Evolutionary conservation across 768 basidiomycete species (phyloP).

Genomic region (Thelephora ganbajun): DNA sequence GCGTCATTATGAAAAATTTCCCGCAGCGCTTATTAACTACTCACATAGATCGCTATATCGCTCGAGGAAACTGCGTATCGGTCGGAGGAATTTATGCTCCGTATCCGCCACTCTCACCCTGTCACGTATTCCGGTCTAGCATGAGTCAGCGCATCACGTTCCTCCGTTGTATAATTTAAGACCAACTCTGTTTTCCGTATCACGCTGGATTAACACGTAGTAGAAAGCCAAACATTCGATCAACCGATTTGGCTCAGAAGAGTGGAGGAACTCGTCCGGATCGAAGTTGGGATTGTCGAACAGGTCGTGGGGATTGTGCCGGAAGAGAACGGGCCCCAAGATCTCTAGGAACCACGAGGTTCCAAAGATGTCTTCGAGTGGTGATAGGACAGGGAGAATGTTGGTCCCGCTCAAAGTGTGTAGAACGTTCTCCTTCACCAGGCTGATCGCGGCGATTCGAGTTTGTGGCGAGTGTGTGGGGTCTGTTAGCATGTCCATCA

Average conservation of each 20-base stretch:
- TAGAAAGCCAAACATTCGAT: constrained; percentile 56
- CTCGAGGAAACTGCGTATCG: constrained; percentile 7
- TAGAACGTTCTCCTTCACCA: constrained; percentile 54
- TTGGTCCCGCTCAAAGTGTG: constrained; percentile 23
- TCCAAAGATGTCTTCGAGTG: constrained; percentile 29
- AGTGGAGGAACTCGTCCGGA: constrained; percentile 32
- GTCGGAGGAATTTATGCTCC: constrained; percentile 8
- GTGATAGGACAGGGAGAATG: background rate
- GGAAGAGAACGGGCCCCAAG: constrained; percentile 48
- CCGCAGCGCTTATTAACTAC: background rate
- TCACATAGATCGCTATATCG: constrained; percentile 8
- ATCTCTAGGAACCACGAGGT: constrained; percentile 39
- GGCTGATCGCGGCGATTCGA: constrained; percentile 50
- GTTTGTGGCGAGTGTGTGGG: constrained; percentile 47
- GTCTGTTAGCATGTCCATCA: constrained; percentile 35
- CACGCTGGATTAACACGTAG: constrained; percentile 48
- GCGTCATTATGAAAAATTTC: background rate
- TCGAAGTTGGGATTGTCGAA: constrained; percentile 19
- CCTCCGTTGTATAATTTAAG: background rate
- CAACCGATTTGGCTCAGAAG: constrained; percentile 45
- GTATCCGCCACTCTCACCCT: constrained; percentile 6
- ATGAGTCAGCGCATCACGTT: background rate
- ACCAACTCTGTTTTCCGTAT: constrained; percentile 40
- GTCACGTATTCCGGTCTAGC: constrained; percentile 19
- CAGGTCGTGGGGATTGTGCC: constrained; percentile 38